phyloP scores from a whole-genome alignment of 441 rosid species.

The Euphorbia schlechtendalii region DNA sequence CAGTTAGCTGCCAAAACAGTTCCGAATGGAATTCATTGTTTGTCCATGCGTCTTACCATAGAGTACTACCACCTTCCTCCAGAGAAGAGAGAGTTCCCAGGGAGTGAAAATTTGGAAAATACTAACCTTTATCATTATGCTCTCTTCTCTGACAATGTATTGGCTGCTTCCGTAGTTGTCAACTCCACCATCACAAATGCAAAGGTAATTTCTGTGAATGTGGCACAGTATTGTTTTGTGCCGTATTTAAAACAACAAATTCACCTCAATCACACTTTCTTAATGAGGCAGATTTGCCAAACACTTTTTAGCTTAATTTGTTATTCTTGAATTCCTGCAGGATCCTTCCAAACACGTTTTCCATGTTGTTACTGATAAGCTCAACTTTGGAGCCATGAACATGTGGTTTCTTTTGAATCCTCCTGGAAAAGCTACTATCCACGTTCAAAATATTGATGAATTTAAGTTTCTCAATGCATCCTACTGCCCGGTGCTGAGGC shows the following conservation, averaged over 20 bases:
- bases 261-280: not conserved
- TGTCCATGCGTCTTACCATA: constrained; percentile 90
- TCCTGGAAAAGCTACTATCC: constrained; percentile 85
- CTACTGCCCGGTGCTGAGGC: constrained; percentile 93
- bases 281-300: not conserved
- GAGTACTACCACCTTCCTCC: constrained; percentile 81
- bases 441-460: constrained; percentile 94
- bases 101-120: constrained; percentile 74
- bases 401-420: constrained; percentile 98
- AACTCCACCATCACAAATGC: constrained; percentile 89
- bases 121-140: constrained; percentile 87
- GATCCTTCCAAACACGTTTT: constrained; percentile 93
- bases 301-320: constrained; percentile 10
- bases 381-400: constrained; percentile 93
- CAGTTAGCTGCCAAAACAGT: constrained; percentile 98
- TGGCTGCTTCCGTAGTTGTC: constrained; percentile 98
- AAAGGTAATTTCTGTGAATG: constrained; percentile 44
- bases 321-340: constrained; percentile 34
- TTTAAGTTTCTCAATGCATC: constrained; percentile 98
- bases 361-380: constrained; percentile 92
- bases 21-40: constrained; percentile 89
- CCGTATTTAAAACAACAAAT: not conserved
- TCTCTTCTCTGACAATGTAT: constrained; percentile 90
- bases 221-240: not conserved
- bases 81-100: constrained; percentile 83